Evolutionary conservation across 2,329 filamentous ascomycete genomes (phyloP), one percentile per base, ranked within the genome.

Genomic region (Knufia fluminis): DNA sequence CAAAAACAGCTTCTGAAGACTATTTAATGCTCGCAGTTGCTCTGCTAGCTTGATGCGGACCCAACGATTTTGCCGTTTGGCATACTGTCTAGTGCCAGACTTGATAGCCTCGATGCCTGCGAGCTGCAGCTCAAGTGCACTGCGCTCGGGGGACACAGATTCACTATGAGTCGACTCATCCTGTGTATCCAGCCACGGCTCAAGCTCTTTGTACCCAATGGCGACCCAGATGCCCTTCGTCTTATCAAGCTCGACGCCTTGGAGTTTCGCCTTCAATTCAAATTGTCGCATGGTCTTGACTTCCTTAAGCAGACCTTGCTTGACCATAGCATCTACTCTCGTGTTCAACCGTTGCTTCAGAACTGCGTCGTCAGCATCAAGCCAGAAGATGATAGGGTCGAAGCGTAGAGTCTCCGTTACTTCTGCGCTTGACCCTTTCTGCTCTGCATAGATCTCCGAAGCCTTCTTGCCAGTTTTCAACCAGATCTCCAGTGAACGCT

Each of bases 171-270:
- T 59, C 53, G 48, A 58, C 20, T 47, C 57, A 59, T 50, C 64
- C 53, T 56, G 67, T 59, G 77, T 75, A 1, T 68, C 59, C 20
- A 90, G 69, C 60, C 89, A 95, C 0, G 79, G 74, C 50, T 85
- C 77, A 62, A 97, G 85, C 62, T 98, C 88, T 64, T 94, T 96
- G 68, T 89, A 96, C 1, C 92, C 92, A 54, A 98, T 98, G 1
- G 90, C 92, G 47, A 94, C 85, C 89, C 91, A 98, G 38, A 98
- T 94, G 0, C 92, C 94, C 47, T 82, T 80, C 1, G 79, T 85
- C 56, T 80, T 75, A 61, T 97, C 88, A 1, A 92, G 67, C 0
- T 66, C 56, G 1, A 72, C 65, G 0, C 80, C 83, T 1, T 69
- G 60, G 0, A 68, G 62, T n/a, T 51, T 35, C 20, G 54, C 24